phyloP scores from a whole-genome alignment of 345 rosid genomes.

The Rubroshorea leprosula region DNA sequence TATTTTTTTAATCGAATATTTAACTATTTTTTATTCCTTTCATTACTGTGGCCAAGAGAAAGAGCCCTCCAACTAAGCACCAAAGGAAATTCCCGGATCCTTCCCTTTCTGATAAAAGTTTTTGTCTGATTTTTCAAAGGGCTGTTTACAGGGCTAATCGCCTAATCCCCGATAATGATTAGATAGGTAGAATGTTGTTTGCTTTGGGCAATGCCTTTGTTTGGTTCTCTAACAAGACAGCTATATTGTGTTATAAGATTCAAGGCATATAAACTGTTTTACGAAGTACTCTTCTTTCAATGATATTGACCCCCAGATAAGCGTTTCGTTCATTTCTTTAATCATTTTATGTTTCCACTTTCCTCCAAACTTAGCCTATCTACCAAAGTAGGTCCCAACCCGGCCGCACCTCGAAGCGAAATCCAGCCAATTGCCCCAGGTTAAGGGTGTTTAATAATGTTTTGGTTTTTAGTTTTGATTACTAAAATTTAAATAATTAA shows the following conservation, averaged over 20 bases:
- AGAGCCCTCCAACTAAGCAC: neutral
- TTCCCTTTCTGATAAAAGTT: slow-evolving; percentile 4
- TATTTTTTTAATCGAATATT: too few species aligned
- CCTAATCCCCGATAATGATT: slow-evolving; percentile 16
- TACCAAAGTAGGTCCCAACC: too few species aligned
- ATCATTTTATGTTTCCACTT: too few species aligned
- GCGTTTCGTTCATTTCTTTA: too few species aligned
- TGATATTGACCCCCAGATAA: neutral
- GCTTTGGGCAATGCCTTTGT: slow-evolving; percentile 10
- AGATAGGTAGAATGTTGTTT: slow-evolving; percentile 1
- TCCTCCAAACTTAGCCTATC: too few species aligned
- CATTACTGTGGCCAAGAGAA: too few species aligned
- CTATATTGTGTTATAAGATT: slow-evolving; percentile 25
- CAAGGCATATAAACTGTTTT: neutral
- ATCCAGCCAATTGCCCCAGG: too few species aligned
- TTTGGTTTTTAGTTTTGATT: too few species aligned
- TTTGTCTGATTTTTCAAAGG: slow-evolving; percentile 10
- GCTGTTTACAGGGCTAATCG: slow-evolving; percentile 1
- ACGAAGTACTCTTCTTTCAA: neutral
- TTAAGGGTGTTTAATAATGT: too few species aligned
- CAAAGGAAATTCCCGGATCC: neutral
- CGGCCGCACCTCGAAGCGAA: too few species aligned
- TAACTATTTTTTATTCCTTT: too few species aligned
- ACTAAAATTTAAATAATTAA: too few species aligned
- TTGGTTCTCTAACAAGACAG: neutral